phyloP scores from a whole-genome alignment of 805 yeast genomes.

The Kodamaea sagamina region DNA sequence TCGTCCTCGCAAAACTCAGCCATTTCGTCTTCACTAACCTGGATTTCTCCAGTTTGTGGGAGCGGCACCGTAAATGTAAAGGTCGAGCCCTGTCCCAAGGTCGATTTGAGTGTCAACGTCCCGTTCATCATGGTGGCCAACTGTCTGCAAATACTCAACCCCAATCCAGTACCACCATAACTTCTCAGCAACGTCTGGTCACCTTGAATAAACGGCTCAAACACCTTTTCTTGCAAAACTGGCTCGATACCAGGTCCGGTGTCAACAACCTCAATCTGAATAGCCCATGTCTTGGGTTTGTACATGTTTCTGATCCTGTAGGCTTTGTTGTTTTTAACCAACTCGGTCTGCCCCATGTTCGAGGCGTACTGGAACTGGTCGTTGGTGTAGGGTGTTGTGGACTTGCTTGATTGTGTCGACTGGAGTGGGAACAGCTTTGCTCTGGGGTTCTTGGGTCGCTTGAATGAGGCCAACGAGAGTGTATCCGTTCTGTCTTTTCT shows the following conservation, averaged over 20 bases:
- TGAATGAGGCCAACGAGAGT: neutral
- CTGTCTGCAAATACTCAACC: slow-evolving; percentile 85
- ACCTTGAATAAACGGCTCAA: slow-evolving; percentile 97
- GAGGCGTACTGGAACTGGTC: slow-evolving; percentile 1
- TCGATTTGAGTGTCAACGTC: slow-evolving; percentile 69
- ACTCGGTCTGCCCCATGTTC: slow-evolving; percentile 24
- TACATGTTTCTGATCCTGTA: slow-evolving; percentile 37
- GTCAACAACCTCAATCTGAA: slow-evolving; percentile 76
- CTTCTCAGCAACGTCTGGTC: slow-evolving; percentile 90
- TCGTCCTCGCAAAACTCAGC: slow-evolving; percentile 61
- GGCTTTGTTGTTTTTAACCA: slow-evolving; percentile 37
- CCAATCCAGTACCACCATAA: slow-evolving; percentile 95
- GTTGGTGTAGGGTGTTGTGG: neutral
- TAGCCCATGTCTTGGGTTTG: slow-evolving; percentile 52
- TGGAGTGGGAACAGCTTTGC: slow-evolving; percentile 1
- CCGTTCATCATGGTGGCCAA: slow-evolving; percentile 92
- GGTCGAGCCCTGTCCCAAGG: slow-evolving; percentile 79
- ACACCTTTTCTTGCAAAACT: slow-evolving; percentile 76
- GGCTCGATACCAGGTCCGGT: slow-evolving; percentile 95
- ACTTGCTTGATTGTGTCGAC: neutral
- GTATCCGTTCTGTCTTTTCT: slow-evolving; percentile 2
- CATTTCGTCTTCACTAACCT: slow-evolving; percentile 38
- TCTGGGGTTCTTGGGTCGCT: neutral
- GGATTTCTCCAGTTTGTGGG: slow-evolving; percentile 60
- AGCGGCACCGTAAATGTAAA: slow-evolving; percentile 81